phyloP scores from a whole-genome alignment of 2,329 filamentous ascomycete genomes.

The Penicillium sp. region DNA sequence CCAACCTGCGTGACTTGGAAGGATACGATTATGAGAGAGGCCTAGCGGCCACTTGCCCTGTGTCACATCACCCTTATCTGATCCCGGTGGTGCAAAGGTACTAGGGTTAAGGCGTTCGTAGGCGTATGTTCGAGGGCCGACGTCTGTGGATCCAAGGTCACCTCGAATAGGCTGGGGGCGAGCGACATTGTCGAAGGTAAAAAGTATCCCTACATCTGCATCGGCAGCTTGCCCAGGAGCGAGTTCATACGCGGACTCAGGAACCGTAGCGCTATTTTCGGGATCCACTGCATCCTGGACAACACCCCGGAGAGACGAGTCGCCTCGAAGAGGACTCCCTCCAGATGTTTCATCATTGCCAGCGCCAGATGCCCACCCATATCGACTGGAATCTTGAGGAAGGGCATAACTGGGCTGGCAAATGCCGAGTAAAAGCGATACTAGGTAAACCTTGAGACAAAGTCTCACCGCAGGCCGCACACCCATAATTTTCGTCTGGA shows the following conservation, averaged over 20 bases:
- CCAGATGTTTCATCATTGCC: slow-evolving; percentile 1
- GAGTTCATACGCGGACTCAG: not conserved
- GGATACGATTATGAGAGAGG: slow-evolving; percentile 7
- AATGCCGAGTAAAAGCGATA: not conserved
- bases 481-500: not conserved
- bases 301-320: not conserved
- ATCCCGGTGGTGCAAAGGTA: slow-evolving; percentile 5
- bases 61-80: slow-evolving; percentile 1
- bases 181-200: not conserved
- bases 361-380: not conserved
- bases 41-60: slow-evolving; percentile 8
- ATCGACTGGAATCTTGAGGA: not conserved
- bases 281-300: not conserved
- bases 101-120: slow-evolving; percentile 7
- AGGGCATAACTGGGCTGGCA: not conserved
- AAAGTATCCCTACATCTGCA: slow-evolving; percentile 3
- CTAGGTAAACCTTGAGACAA: not conserved
- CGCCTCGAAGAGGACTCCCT: not conserved
- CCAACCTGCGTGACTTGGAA: slow-evolving; percentile 4
- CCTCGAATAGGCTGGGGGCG: slow-evolving; percentile 7
- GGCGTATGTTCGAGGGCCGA: slow-evolving; percentile 2
- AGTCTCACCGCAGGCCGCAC: not conserved
- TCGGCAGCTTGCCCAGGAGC: not conserved
- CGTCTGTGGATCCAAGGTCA: slow-evolving; percentile 4
- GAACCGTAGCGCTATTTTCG: not conserved